Base-by-base conservation (phyloP, 2,329 filamentous ascomycete species). In the Stagonosporopsis tanaceti region DNA sequence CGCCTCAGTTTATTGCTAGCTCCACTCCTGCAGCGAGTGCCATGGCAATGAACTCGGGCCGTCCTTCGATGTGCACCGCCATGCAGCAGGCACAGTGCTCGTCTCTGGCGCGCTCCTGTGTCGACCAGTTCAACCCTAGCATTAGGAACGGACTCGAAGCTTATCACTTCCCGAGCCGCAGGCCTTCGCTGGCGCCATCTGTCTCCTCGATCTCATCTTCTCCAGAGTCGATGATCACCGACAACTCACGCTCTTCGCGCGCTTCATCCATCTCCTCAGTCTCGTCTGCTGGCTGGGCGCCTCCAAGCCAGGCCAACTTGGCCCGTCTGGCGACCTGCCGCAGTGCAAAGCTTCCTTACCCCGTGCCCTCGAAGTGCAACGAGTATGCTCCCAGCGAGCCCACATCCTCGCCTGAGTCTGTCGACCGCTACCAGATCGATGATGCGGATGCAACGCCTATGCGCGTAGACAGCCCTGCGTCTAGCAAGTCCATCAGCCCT, bases 161-260 rank as follows among this genome's bases (percentile, higher is more conserved):
- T 17, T 81, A 81, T 61, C 80, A 78, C 63, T 72, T 75, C 58
- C 70, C 73, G n/a, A 76, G 74, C 48, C 76, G 80, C 61, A 81
- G 73, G 64, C 78, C 73, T 58, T 82, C 79, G 64, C 75, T 78
- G 77, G 82, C 80, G 72, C 67, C 81, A 69, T 84, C 81, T 58
- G 73, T 81, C 61, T 79, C 80, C 54, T 82, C 73, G 27, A 82
- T 82, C 22, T 79, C 80, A 25, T 86, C 84, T 4, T 84, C 80
- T 74, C 86, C 86, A n/a, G 85, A 87, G 62, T 88, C 86, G 32
- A 85, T 87, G 82, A 75, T 87, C 34, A 87, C 85, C 27, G 86
- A 88, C 70, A 80, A 80, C 52, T 85, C 84, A 14, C 77, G 85
- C 58, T 84, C 84, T 54, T 84, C 82, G 37, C 80, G 81, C 61